phyloP scores from a whole-genome alignment of 768 basidiomycete species.

The Exidia glandulosa region DNA sequence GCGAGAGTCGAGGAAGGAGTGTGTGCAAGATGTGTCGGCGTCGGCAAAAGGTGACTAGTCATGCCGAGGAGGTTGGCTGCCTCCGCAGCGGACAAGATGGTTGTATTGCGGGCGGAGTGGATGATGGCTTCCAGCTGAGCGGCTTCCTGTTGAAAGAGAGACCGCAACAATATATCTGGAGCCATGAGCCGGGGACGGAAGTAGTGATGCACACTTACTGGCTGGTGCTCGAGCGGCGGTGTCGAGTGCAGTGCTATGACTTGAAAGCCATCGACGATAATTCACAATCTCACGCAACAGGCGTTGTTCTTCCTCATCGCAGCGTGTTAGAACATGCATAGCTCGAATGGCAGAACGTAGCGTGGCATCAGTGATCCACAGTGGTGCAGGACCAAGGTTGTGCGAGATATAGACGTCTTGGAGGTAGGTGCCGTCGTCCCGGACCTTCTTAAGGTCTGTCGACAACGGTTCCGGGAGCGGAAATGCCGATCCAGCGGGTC shows the following conservation, averaged over 20 bases:
- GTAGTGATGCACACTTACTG: not conserved
- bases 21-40: not conserved
- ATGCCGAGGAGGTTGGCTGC: not conserved
- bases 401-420: conserved; percentile 26
- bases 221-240: not conserved
- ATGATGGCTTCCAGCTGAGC: too few species aligned
- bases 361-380: conserved; percentile 23
- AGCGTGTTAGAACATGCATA: conserved; percentile 18
- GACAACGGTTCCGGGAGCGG: conserved; percentile 24
- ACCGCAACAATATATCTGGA: too few species aligned
- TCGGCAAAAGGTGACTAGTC: not conserved
- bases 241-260: conserved; percentile 7
- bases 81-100: too few species aligned
- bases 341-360: conserved; percentile 21
- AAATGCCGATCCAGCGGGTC: conserved; percentile 13
- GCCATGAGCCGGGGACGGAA: too few species aligned
- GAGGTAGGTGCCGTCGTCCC: conserved; percentile 15
- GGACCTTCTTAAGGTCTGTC: conserved; percentile 14
- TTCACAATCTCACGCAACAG: conserved; percentile 23
- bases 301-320: conserved; percentile 19
- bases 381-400: conserved; percentile 8
- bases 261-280: conserved; percentile 23
- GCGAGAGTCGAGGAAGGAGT: not conserved
- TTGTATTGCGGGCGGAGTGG: too few species aligned
- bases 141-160: too few species aligned